phyloP scores from a whole-genome alignment of 495 filamentous ascomycete genomes.

The Aspergillus ostianus region DNA sequence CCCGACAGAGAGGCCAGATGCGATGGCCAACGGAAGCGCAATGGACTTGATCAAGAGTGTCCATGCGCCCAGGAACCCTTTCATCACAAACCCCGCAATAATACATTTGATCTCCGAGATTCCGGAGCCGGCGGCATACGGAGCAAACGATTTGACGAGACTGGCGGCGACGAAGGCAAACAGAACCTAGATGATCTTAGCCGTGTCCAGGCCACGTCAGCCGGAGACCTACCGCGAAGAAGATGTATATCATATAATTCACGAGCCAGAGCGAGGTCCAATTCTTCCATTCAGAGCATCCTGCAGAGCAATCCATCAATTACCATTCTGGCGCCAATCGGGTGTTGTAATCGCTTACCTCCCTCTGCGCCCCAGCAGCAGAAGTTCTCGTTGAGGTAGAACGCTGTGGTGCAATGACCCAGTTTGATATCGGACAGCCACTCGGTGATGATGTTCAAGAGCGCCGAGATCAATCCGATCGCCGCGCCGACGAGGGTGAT shows the following conservation, averaged over 20 bases:
- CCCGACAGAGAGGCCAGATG: conserved; percentile 90
- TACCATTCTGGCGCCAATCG: not conserved
- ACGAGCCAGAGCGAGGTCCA: conserved; percentile 78
- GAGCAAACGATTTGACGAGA: conserved; percentile 89
- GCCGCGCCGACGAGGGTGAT: conserved; percentile 89
- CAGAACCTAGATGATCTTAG: conserved; percentile 54
- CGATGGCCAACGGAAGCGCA: conserved; percentile 86
- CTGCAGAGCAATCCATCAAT: conserved; percentile 32
- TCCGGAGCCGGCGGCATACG: conserved; percentile 94
- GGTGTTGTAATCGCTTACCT: conserved; percentile 46
- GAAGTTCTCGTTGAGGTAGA: conserved; percentile 97
- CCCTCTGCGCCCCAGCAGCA: conserved; percentile 97
- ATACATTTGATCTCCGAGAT: conserved; percentile 99
- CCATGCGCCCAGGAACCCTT: conserved; percentile 91
- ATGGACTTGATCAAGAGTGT: conserved; percentile 94
- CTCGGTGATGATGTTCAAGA: conserved; percentile 94
- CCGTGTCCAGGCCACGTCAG: not conserved
- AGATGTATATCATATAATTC: conserved; percentile 87
- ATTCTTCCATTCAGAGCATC: conserved; percentile 83
- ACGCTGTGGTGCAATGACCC: conserved; percentile 89
- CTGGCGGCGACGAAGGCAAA: conserved; percentile 81
- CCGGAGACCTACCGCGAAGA: conserved; percentile 68
- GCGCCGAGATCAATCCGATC: conserved; percentile 90
- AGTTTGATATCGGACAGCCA: conserved; percentile 96
- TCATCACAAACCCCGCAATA: conserved; percentile 99